Evolutionary conservation across 768 basidiomycete species (phyloP), one percentile per base, ranked within the genome.

Genomic region (Leccinum barrowsii): DNA sequence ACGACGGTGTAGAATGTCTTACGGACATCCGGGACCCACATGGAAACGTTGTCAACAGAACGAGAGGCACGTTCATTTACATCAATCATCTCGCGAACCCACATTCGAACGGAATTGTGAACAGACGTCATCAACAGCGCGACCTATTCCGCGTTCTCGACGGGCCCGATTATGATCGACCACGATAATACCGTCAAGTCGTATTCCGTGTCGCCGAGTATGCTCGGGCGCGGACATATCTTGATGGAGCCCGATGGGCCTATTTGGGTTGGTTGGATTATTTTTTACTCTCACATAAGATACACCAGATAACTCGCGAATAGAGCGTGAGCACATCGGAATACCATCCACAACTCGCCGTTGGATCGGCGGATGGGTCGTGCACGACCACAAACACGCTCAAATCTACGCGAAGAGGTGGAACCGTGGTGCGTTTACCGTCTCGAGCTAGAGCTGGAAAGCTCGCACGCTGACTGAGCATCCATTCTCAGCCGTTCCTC

Each of bases 261-360:
- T 10, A 80, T 90, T 57, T 93, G 90, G 92, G 94, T 94, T 61
- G 21, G 84, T 75, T n/a, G 47, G 12, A 8, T 19, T 1, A 7
- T 52, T n/a, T 44, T 34, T 34, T 32, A 10, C 11, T 40, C 4
- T 28, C 4, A 17, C 10, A 21, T 17, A 21, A 13, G 6, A 6
- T 1, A 13, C 11, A 28, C n/a, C 49, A 50, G 58, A 13, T 46
- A 7, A 26, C 3, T 51, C 3, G 15, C 15, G 17, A 13, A 44
- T 65, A 95, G 94, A 83, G 80, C 56, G 71, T 94, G 26, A 76
- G 80, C 56, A 78, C 85, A 1, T 96, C 94, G 0, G 90, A 96
- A 49, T 89, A 87, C 66, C 96, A 98, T 65, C 87, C 93, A 5
- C 91, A 94, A 69, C 73, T 96, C 4, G 90, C 89, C 0, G 82